These are phyloP conservation scores for Quercus engelmannii DNA, from an alignment of 306 rosid genomes.

Conservation along the genomic window DNA sequence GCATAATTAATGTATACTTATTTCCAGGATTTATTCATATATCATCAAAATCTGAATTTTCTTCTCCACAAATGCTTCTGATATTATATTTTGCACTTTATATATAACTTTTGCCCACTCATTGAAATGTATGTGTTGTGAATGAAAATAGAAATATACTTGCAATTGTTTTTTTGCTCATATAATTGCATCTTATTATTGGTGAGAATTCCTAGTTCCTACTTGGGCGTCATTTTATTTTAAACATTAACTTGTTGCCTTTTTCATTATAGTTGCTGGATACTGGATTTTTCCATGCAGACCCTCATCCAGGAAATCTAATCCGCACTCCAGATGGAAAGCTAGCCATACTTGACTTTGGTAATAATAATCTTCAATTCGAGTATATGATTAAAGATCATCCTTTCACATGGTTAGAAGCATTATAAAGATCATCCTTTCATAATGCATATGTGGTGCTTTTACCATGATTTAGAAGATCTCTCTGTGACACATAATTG, in stretches of 20 bases:
- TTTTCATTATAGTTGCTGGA: constrained; percentile 71
- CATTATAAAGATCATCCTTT: neutral
- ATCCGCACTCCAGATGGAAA: constrained; percentile 99
- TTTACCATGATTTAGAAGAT: neutral
- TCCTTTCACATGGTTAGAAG: constrained; percentile 3
- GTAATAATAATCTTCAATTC: constrained; percentile 41
- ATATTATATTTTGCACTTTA: neutral
- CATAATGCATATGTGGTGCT: neutral
- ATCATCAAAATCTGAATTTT: no score
- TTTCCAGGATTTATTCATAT: no score
- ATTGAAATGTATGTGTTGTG: neutral
- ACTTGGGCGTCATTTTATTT: neutral
- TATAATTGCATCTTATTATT: neutral
- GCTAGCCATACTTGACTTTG: constrained; percentile 96
- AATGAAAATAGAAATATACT: neutral
- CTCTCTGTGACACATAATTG: neutral
- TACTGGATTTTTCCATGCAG: constrained; percentile 97
- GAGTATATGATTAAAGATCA: constrained; percentile 24
- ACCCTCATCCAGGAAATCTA: constrained; percentile 98
- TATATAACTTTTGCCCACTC: neutral
- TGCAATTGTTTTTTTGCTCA: neutral
- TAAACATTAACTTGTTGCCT: constrained; percentile 20
- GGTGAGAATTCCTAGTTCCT: neutral
- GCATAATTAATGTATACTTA: no score
- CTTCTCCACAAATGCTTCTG: neutral